A percentile compares a stretch with the other conserved stretches of the same genome.
phyloP scores from a whole-genome alignment of 2,329 filamentous ascomycete genomes.

The Colletotrichum theobromicola region DNA sequence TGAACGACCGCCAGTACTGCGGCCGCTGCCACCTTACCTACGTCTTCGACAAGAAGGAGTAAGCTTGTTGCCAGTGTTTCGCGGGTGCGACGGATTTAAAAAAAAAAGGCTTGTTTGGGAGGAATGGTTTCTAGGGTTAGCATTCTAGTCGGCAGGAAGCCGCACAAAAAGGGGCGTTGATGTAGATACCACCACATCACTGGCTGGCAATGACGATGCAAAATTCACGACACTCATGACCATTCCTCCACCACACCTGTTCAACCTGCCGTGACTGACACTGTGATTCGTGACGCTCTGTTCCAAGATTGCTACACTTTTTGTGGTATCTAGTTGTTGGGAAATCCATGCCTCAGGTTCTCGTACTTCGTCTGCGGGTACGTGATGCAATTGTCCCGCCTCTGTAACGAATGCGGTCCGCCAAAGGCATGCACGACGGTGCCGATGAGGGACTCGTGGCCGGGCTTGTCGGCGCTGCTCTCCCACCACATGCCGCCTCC shows the following conservation, averaged over 20 bases:
- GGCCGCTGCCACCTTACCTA: conserved; percentile 76
- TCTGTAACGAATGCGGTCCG: conserved; percentile 54
- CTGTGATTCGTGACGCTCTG: neutral
- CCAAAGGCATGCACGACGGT: conserved; percentile 67
- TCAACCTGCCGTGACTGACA: neutral
- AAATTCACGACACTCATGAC: conserved; percentile 20
- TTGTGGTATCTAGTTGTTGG: conserved; percentile 23
- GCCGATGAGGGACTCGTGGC: conserved; percentile 70
- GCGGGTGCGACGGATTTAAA: conserved; percentile 13
- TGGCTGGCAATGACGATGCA: conserved; percentile 27
- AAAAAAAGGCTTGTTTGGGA: conserved; percentile 15
- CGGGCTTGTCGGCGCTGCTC: conserved; percentile 76
- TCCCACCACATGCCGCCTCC: conserved; percentile 99
- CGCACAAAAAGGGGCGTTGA: conserved; percentile 44
- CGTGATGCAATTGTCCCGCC: conserved; percentile 61
- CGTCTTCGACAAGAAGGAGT: conserved; percentile 73
- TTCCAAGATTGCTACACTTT: neutral
- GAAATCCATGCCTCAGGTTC: conserved; percentile 67
- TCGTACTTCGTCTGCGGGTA: conserved; percentile 75
- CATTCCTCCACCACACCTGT: neutral
- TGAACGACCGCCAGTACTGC: conserved; percentile 99
- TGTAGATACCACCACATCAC: conserved; percentile 43
- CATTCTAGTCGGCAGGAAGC: conserved; percentile 29
- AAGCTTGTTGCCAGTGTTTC: conserved; percentile 9
- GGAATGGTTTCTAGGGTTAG: conserved; percentile 19